phyloP scores from a whole-genome alignment of 75 land plant species.

The Cryptomeria japonica region DNA sequence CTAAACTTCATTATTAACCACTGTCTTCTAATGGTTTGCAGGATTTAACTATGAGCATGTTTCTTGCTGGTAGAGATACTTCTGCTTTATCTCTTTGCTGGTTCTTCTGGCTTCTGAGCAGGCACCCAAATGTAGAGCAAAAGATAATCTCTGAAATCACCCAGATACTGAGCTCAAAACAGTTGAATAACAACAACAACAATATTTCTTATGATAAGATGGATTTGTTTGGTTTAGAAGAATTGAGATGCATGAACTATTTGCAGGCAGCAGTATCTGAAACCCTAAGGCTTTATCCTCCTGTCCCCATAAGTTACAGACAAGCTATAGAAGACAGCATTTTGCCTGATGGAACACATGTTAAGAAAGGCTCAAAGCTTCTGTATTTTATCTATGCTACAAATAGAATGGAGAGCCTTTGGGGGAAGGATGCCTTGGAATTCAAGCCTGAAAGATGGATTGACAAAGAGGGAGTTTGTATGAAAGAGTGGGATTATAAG shows the following conservation, averaged over 20 bases:
- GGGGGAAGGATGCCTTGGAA: slow-evolving; percentile 76
- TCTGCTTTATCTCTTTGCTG: slow-evolving; percentile 18
- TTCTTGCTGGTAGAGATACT: slow-evolving; percentile 34
- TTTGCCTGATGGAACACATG: slow-evolving; percentile 46
- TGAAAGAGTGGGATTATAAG: slow-evolving; percentile 22
- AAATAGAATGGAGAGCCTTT: slow-evolving; percentile 70
- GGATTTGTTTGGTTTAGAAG: neutral
- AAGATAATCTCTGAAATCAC: slow-evolving; percentile 18
- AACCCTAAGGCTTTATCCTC: slow-evolving; percentile 56
- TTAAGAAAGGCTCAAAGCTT: slow-evolving; percentile 19
- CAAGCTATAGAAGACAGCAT: slow-evolving; percentile 43
- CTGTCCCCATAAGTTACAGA: slow-evolving; percentile 52
- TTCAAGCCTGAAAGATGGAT: slow-evolving; percentile 87
- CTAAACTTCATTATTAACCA: too few relatives aligned
- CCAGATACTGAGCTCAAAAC: neutral
- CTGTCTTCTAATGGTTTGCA: neutral
- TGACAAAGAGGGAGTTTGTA: slow-evolving; percentile 28
- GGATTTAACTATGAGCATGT: neutral
- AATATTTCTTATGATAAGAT: neutral
- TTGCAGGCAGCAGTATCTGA: slow-evolving; percentile 65
- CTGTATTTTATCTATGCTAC: slow-evolving; percentile 57
- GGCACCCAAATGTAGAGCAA: slow-evolving; percentile 23
- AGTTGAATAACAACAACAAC: neutral
- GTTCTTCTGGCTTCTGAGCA: slow-evolving; percentile 34
- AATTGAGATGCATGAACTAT: slow-evolving; percentile 42